Evolutionary conservation across 768 basidiomycete genomes (phyloP).

Genomic region (Amanita jacksonii): DNA sequence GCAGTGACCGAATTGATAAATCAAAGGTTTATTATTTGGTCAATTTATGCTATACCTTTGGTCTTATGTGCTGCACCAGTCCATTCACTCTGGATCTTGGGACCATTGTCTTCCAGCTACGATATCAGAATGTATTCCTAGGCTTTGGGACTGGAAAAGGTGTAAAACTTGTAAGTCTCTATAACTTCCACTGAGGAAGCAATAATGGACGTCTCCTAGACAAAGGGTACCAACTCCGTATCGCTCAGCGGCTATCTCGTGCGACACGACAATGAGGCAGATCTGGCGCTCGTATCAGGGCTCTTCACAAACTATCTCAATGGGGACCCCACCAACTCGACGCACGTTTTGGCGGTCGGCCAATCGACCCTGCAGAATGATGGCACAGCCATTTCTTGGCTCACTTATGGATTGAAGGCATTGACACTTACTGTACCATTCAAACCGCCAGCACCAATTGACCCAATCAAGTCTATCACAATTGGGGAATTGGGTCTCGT

Average conservation of each 20-base stretch:
- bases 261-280: slow-evolving; percentile 35
- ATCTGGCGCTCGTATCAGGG: slow-evolving; percentile 42
- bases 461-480: slow-evolving; percentile 54
- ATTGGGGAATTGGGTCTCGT: slow-evolving; percentile 50
- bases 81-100: slow-evolving; percentile 66
- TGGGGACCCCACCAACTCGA: slow-evolving; percentile 40
- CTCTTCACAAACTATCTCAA: slow-evolving; percentile 71
- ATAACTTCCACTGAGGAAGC: background rate
- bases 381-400: slow-evolving; percentile 53
- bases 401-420: slow-evolving; percentile 48
- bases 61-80: slow-evolving; percentile 20
- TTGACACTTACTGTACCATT: slow-evolving; percentile 59
- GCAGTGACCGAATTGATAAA: slow-evolving; percentile 49
- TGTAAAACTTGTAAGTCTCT: slow-evolving; percentile 38
- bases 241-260: slow-evolving; percentile 48
- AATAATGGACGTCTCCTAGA: slow-evolving; percentile 20
- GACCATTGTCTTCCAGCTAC: slow-evolving; percentile 52
- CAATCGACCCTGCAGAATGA: slow-evolving; percentile 48
- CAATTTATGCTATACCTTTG: background rate
- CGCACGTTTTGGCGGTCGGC: slow-evolving; percentile 52
- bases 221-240: slow-evolving; percentile 46
- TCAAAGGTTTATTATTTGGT: slow-evolving; percentile 32
- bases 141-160: slow-evolving; percentile 46
- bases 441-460: slow-evolving; percentile 36
- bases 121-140: slow-evolving; percentile 46